Conservation (phyloP, 1,139 yeast genomes). For the Saccharomycopsis crataegensis region DNA sequence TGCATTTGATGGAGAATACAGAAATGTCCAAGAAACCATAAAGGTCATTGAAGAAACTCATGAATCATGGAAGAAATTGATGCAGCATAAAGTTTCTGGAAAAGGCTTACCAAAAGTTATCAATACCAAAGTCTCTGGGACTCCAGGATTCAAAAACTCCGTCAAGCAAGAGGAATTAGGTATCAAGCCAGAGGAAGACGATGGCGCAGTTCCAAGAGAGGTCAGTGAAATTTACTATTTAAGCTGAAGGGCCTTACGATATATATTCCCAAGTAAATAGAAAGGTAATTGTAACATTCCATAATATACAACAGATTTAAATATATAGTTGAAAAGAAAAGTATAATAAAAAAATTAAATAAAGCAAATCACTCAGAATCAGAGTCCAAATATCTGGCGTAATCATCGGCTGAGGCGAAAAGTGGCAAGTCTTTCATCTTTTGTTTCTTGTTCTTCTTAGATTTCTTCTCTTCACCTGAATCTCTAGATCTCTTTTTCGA, state of each 20-base stretch:
- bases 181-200: slow-evolving; percentile 21
- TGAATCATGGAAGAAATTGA: slow-evolving; percentile 68
- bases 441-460: slow-evolving; percentile 43
- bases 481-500: slow-evolving; percentile 21
- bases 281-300: background rate
- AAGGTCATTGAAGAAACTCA: slow-evolving; percentile 68
- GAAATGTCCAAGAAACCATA: slow-evolving; percentile 62
- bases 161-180: background rate
- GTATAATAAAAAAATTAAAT: background rate
- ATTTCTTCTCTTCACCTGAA: slow-evolving; percentile 22
- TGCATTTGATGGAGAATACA: slow-evolving; percentile 77
- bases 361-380: slow-evolving; percentile 12
- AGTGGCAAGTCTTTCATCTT: slow-evolving; percentile 68
- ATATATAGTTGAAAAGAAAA: background rate
- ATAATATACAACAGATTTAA: background rate
- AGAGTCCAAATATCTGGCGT: slow-evolving; percentile 60
- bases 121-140: background rate
- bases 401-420: slow-evolving; percentile 88
- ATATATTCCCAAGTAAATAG: background rate
- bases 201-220: slow-evolving; percentile 33
- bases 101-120: slow-evolving; percentile 17
- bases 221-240: slow-evolving; percentile 31
- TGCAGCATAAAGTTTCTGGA: slow-evolving; percentile 45
- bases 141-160: background rate
- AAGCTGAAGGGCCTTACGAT: background rate